Base-by-base conservation (phyloP, 2,329 filamentous ascomycete genomes). In the Tricladium varicosporioides region DNA sequence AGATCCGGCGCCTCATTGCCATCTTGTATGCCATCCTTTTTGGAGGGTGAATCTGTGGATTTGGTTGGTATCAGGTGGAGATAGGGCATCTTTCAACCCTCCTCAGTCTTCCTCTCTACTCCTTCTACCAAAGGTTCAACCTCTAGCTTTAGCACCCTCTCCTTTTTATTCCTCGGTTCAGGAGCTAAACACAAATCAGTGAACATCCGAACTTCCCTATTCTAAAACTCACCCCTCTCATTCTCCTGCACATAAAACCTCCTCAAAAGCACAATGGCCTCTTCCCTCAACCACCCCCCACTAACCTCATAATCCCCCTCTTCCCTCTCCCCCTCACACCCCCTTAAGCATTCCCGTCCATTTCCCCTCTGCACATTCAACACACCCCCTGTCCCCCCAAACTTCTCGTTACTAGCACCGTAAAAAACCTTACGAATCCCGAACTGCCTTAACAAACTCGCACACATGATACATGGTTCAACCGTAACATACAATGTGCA, bases 211-310 rank as follows among this genome's bases (percentile, higher is more conserved):
- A 42, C 16, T 9, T 33, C 11, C n/a, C 36, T 46, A 36, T 15
- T 16, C 18, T 16, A 2, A 14, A 44, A 9, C 9, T 66, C 76
- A 90, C 89, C 91, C 79, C 94, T 89, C 62, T 90, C 91, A 73
- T 99, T 99, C 74, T 99, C 92, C 74, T 99, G 94, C 32, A 99
- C 90, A 72, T 99, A 99, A 74, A 99, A 99, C 58, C 93, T 86
- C 62, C 95, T 83, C 63, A 99, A 79, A 64, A 99, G 75, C 73
- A 93, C 92, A 59, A 99, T 95, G 4, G 94, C 93, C 70, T 97
- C 93, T 68, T 96, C 90, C 48, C 91, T 84, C 67, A 91, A 91
- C 78, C 95, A 87, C 1, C 92, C 93, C 42, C 92, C 91, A 70
- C 92, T 87, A 56, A 91, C 91, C 47, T 88, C 86, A 71, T 90